Evolutionary conservation across 129 eudicot species (phyloP), one percentile per base, ranked within the genome.

Genomic region (Escallonia rubra): DNA sequence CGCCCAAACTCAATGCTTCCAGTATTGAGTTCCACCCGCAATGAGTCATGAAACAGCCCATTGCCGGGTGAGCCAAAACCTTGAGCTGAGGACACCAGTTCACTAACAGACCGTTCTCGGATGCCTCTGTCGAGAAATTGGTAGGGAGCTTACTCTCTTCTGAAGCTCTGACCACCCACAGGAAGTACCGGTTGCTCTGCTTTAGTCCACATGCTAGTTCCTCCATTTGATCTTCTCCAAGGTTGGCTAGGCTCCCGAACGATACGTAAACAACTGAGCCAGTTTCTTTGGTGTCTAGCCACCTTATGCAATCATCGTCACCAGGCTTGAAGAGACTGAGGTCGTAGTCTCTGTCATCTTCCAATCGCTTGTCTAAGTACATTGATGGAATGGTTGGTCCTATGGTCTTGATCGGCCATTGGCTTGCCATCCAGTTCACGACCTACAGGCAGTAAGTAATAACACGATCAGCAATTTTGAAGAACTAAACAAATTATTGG

Each of bases 1-100:
- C 72, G 4, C 78, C 78, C 39, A 58, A 70, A 0, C 59, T 51
- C 4, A 74, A 4, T 2, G 60, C 38, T 38, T 74, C 78, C 23
- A 74, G 11, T 12, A 66, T 38, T 10, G 78, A 74, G 47, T 74
- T 74, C 71, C 71, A 74, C 6, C 78, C 78, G 59, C 78, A 66
- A n/a, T 74, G 78, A 41, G 67, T 74, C 16, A 74, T 42, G 15
- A 74, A 74, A 59, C 78, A 74, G 55, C 78, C 78, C 4, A 66
- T 12, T 3, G 78, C 66, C 7, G 54, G 8, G 43, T 74, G 78
- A 4, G 72, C 63, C 9, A 74, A 49, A 45, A 74, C 72, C 2
- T 50, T 41, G 1, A 64, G 43, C 59, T 74, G 78, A 6, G 72
- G 71, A 15, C 78, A 45, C 78, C 78, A 74, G 2, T 57, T 66